These are phyloP conservation scores for Saccharomyces jurei DNA, from an alignment of 805 yeast species.

Conservation along the genomic window DNA sequence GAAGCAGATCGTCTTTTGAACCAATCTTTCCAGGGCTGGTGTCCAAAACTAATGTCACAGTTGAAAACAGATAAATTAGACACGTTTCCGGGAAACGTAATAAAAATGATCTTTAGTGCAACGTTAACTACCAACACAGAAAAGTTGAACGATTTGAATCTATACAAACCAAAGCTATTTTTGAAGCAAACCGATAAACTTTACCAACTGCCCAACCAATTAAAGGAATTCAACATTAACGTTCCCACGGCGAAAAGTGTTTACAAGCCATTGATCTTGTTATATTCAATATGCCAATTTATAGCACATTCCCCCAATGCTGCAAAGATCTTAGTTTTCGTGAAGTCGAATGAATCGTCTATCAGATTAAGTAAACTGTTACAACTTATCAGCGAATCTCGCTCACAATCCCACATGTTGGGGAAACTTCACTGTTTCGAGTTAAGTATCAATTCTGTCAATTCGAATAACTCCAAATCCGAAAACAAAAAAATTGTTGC, in stretches of 20 bases:
- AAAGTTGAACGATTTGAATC: constrained; percentile 61
- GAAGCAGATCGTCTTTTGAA: constrained; percentile 78
- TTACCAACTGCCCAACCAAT: constrained; percentile 50
- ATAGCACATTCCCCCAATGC: neutral
- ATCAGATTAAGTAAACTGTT: constrained; percentile 62
- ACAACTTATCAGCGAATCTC: constrained; percentile 10
- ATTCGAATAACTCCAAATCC: constrained; percentile 46
- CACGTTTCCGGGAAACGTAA: constrained; percentile 34
- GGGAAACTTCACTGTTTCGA: constrained; percentile 1
- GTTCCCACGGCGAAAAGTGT: constrained; percentile 34
- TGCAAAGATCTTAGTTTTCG: constrained; percentile 24
- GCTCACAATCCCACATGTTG: neutral
- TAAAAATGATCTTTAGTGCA: constrained; percentile 78
- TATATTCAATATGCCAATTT: constrained; percentile 38
- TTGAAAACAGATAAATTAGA: constrained; percentile 28
- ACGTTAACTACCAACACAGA: constrained; percentile 92
- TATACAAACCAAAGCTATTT: constrained; percentile 58
- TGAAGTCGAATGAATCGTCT: constrained; percentile 63
- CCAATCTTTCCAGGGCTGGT: constrained; percentile 94
- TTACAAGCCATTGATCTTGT: constrained; percentile 68
- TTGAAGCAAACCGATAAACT: constrained; percentile 61
- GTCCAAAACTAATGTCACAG: constrained; percentile 39
- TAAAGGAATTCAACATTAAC: constrained; percentile 37
- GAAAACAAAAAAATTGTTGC: constrained; percentile 51
- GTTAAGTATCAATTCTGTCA: constrained; percentile 38